A percentile compares a stretch with the other conserved stretches of the same genome.
These are phyloP conservation scores for Cladosporium austrohemisphaericum DNA, from an alignment of 2,329 filamentous ascomycete species.

Conservation along the genomic window DNA sequence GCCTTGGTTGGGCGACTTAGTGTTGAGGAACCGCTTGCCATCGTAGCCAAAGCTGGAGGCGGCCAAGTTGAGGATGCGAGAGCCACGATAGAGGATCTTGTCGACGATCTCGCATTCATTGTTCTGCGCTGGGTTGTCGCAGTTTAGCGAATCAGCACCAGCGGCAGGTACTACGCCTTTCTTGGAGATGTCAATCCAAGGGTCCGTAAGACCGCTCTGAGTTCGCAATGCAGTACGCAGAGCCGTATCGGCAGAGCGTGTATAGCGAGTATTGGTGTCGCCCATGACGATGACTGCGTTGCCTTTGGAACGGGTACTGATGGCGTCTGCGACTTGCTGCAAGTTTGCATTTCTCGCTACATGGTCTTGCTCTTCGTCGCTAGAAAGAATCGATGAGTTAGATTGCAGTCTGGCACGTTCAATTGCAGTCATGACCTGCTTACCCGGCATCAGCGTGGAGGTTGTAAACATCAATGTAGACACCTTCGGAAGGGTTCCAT, in stretches of 20 bases:
- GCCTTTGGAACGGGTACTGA: constrained; percentile 53
- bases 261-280: constrained; percentile 65
- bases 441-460: constrained; percentile 60
- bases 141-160: constrained; percentile 34
- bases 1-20: not conserved
- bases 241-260: constrained; percentile 52
- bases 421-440: constrained; percentile 31
- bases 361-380: constrained; percentile 50
- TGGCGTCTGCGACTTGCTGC: constrained; percentile 56
- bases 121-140: constrained; percentile 55
- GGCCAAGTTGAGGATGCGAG: constrained; percentile 25
- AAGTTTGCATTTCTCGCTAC: constrained; percentile 57
- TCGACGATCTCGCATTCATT: constrained; percentile 63
- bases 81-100: constrained; percentile 60
- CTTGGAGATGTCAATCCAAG: constrained; percentile 54
- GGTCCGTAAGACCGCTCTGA: constrained; percentile 53
- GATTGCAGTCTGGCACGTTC: not conserved
- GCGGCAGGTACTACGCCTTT: constrained; percentile 29
- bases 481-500: constrained; percentile 48
- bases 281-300: constrained; percentile 63
- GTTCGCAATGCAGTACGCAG: constrained; percentile 42
- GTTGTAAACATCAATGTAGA: constrained; percentile 63
- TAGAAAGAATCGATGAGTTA: constrained; percentile 2
- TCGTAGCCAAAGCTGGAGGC: not conserved
- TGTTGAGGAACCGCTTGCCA: constrained; percentile 19